These are phyloP conservation scores for Bacterosira constricta DNA, from an alignment of 108 stramenopile species.

Conservation along the genomic window DNA sequence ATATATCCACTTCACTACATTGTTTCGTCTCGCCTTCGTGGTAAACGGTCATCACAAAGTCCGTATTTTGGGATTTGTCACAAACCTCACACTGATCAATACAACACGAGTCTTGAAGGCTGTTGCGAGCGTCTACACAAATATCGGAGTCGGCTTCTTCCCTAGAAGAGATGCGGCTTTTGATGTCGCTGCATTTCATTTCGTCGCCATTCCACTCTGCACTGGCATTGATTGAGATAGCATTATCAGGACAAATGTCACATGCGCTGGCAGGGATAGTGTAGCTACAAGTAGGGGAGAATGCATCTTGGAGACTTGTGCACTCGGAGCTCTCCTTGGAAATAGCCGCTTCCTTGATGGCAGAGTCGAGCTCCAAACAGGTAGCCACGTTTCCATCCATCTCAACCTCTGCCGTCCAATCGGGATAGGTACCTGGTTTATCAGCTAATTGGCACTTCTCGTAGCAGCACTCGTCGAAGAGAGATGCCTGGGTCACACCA, in stretches of 20 bases:
- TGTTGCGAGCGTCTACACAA: conserved; percentile 33
- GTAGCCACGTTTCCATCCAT: conserved; percentile 46
- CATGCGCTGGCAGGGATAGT: conserved; percentile 42
- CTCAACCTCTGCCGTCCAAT: conserved; percentile 49
- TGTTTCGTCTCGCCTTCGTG: conserved; percentile 44
- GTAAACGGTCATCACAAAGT: conserved; percentile 36
- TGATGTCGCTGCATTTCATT: conserved; percentile 40
- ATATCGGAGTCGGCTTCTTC: conserved; percentile 42
- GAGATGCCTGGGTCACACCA: conserved; percentile 32
- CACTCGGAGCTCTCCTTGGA: conserved; percentile 36
- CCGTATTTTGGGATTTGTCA: conserved; percentile 31
- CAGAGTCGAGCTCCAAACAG: conserved; percentile 44
- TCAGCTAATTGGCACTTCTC: conserved; percentile 37
- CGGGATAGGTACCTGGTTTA: conserved; percentile 37
- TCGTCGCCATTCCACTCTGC: conserved; percentile 30
- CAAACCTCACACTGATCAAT: conserved; percentile 49
- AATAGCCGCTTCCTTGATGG: conserved; percentile 43
- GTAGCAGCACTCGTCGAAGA: conserved; percentile 46
- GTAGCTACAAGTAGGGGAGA: conserved; percentile 41
- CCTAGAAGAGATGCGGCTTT: conserved; percentile 18
- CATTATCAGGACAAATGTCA: conserved; percentile 44
- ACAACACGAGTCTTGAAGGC: conserved; percentile 31
- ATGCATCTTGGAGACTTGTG: conserved; percentile 36
- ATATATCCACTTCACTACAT: conserved; percentile 32
- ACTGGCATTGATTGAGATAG: conserved; percentile 29